These are phyloP conservation scores for Colletotrichum tanaceti DNA, from an alignment of 2,329 filamentous ascomycete genomes.

Conservation along the genomic window DNA sequence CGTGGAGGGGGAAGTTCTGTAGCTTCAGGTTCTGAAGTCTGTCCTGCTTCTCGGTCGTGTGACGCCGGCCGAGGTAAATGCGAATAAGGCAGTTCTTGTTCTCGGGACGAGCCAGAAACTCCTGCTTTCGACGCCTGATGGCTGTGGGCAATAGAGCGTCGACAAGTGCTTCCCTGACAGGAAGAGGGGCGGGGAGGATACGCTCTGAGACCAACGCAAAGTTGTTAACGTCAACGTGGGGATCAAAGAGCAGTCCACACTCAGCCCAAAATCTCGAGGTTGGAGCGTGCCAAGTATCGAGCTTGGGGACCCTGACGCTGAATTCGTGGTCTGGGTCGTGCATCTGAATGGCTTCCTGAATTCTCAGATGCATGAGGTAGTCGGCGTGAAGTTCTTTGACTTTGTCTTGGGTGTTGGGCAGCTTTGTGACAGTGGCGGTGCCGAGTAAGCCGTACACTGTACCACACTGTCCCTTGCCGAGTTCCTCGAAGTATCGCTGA, in stretches of 20 bases:
- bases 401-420: neutral
- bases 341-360: neutral
- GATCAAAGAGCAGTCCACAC: neutral
- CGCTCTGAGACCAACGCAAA: neutral
- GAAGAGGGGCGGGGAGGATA: neutral
- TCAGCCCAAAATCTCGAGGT: neutral
- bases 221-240: neutral
- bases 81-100: conserved; percentile 1
- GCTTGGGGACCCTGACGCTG: neutral
- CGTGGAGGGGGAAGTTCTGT: neutral
- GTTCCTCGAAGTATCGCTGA: neutral
- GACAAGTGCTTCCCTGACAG: neutral
- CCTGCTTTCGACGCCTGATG: neutral
- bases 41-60: neutral
- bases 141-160: neutral
- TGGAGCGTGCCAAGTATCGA: neutral
- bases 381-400: neutral
- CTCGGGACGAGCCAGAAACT: neutral
- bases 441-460: neutral
- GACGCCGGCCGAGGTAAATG: neutral
- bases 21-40: neutral
- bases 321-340: neutral
- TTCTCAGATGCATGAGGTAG: neutral
- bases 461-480: neutral
- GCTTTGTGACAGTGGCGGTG: neutral